Evolutionary conservation across 1,284 basidiomycete species (phyloP).

Genomic region (Fomes fomentarius): DNA sequence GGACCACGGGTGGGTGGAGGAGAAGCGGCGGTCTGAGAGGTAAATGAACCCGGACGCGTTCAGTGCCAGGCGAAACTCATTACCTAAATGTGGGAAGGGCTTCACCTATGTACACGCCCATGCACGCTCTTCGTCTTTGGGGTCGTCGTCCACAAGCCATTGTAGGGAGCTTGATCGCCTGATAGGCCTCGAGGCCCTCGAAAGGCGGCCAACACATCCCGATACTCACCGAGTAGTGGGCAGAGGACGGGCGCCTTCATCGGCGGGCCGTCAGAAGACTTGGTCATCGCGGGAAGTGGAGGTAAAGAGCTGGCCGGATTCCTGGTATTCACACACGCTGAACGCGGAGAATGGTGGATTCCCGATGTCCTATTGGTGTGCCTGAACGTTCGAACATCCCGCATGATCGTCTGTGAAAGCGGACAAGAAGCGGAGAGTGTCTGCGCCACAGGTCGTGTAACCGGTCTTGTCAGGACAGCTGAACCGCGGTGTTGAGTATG

Average conservation of each 20-base stretch:
- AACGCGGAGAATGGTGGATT: neutral
- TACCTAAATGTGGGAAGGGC: neutral
- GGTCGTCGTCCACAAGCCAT: neutral
- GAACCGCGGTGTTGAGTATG: too few relatives aligned
- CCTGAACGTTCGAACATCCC: neutral
- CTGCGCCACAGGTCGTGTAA: too few relatives aligned
- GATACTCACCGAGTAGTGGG: neutral
- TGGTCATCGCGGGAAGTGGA: constrained; percentile 15
- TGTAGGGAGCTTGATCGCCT: neutral
- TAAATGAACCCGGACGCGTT: neutral
- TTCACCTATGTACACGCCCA: neutral
- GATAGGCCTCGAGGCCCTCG: neutral
- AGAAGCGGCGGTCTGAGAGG: neutral
- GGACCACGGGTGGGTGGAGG: neutral
- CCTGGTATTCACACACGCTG: constrained; percentile 5
- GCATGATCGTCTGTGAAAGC: neutral
- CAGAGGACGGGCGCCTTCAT: neutral
- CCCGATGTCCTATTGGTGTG: constrained; percentile 9
- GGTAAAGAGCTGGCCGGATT: constrained; percentile 21
- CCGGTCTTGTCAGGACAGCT: too few relatives aligned
- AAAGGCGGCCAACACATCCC: neutral
- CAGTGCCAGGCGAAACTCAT: neutral
- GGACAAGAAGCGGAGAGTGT: neutral
- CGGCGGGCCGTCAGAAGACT: constrained; percentile 1
- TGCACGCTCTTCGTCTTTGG: neutral